These are phyloP conservation scores for Saccharomycopsis babjevae DNA, from an alignment of 805 yeast species.

Conservation along the genomic window DNA sequence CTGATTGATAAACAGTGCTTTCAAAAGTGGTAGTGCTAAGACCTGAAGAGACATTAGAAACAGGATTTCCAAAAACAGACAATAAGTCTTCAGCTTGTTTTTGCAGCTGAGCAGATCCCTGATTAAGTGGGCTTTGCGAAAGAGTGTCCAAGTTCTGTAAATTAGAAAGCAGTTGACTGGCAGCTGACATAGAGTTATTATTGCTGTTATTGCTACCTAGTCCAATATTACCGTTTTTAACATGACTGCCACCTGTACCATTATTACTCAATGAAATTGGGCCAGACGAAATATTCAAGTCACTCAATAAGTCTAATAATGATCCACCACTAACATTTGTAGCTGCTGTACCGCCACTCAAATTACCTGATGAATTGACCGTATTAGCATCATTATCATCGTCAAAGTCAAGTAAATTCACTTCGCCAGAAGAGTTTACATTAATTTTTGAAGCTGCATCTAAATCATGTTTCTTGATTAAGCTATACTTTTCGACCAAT, in stretches of 20 bases:
- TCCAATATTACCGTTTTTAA: not conserved
- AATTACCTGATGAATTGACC: constrained; percentile 21
- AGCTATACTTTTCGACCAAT: constrained; percentile 54
- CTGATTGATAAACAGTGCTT: constrained; percentile 33
- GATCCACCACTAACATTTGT: constrained; percentile 32
- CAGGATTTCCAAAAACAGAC: constrained; percentile 17
- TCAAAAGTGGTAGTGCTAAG: constrained; percentile 21
- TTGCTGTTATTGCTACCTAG: not conserved
- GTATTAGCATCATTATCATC: constrained; percentile 32
- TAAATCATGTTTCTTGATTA: constrained; percentile 54
- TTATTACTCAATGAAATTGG: constrained; percentile 31
- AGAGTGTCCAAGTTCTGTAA: constrained; percentile 16
- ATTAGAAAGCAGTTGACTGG: constrained; percentile 15
- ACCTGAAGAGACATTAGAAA: constrained; percentile 11
- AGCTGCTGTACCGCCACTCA: constrained; percentile 20
- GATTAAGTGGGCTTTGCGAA: constrained; percentile 15
- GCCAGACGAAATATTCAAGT: constrained; percentile 42
- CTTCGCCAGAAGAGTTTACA: constrained; percentile 32
- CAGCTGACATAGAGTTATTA: constrained; percentile 17
- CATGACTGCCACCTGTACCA: constrained; percentile 12
- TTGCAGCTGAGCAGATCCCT: constrained; percentile 18
- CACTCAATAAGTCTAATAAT: constrained; percentile 64
- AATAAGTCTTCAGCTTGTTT: constrained; percentile 17
- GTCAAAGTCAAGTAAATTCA: constrained; percentile 67
- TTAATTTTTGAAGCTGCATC: constrained; percentile 40